Conservation (phyloP, 2,329 filamentous ascomycete species). For the Kalaharituber pfeilii region DNA sequence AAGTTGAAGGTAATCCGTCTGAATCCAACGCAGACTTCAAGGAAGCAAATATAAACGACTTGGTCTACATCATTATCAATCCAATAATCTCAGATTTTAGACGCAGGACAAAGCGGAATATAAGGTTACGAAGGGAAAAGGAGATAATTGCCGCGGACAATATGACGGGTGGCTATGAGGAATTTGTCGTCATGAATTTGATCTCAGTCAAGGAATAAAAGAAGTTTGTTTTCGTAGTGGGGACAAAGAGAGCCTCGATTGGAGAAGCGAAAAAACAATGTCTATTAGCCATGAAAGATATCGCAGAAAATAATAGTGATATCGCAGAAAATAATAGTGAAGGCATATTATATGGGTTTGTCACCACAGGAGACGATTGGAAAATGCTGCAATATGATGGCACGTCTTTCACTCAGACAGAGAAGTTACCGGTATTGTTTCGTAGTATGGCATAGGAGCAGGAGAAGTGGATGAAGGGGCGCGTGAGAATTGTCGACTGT, state of each 20-base stretch:
- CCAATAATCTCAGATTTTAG: background rate
- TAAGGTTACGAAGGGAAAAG: constrained; percentile 1
- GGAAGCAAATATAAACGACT: constrained; percentile 5
- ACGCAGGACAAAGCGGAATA: background rate
- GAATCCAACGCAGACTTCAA: constrained; percentile 1
- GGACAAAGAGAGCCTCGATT: constrained; percentile 7
- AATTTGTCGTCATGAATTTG: constrained; percentile 9
- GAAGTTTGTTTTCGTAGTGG: constrained; percentile 7
- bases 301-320: constrained; percentile 6
- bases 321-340: too few species aligned
- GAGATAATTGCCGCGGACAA: background rate
- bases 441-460: constrained; percentile 2
- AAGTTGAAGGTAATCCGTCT: constrained; percentile 5
- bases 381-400: constrained; percentile 7
- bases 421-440: background rate
- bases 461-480: constrained; percentile 9
- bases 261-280: constrained; percentile 8
- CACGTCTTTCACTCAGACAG: background rate
- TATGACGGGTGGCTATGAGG: constrained; percentile 7
- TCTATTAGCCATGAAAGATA: constrained; percentile 9
- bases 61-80: constrained; percentile 1
- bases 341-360: constrained; percentile 6
- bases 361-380: constrained; percentile 3
- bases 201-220: constrained; percentile 3
- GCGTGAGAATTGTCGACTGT: constrained; percentile 8